Conservation (phyloP, 208 protist genomes). For the Trypanosoma congolense region DNA sequence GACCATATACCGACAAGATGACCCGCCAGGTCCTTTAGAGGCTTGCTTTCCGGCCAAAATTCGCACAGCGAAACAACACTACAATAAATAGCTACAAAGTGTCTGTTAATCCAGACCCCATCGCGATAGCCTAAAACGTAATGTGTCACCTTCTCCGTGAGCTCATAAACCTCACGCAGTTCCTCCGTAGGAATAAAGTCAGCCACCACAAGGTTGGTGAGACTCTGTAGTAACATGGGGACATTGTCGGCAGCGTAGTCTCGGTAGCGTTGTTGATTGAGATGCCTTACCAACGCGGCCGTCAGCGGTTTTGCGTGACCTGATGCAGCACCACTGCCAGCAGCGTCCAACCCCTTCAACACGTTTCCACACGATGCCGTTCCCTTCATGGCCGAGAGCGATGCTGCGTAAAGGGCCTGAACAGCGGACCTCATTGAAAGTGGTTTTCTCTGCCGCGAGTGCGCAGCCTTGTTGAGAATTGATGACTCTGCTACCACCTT, state of each 20-base stretch:
- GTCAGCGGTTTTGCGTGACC: too few relatives aligned
- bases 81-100: constrained; percentile 6
- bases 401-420: constrained; percentile 21
- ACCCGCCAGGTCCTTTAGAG: neutral
- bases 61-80: constrained; percentile 3
- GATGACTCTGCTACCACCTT: constrained; percentile 6
- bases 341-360: too few relatives aligned
- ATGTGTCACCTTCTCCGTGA: constrained; percentile 10
- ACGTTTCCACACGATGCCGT: too few relatives aligned
- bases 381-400: constrained; percentile 8
- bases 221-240: constrained; percentile 19
- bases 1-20: constrained; percentile 1
- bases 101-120: constrained; percentile 4
- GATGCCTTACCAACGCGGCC: constrained; percentile 1
- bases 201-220: constrained; percentile 9
- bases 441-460: neutral
- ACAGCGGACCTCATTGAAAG: constrained; percentile 13
- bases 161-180: neutral
- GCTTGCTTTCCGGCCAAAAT: neutral
- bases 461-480: neutral
- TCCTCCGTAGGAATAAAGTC: neutral
- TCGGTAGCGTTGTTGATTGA: constrained; percentile 5
- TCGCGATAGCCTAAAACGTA: constrained; percentile 14
- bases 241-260: constrained; percentile 15
- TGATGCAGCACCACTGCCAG: too few relatives aligned